phyloP scores from a whole-genome alignment of 352 stramenopile genomes.

The Phytophthora lateralis region DNA sequence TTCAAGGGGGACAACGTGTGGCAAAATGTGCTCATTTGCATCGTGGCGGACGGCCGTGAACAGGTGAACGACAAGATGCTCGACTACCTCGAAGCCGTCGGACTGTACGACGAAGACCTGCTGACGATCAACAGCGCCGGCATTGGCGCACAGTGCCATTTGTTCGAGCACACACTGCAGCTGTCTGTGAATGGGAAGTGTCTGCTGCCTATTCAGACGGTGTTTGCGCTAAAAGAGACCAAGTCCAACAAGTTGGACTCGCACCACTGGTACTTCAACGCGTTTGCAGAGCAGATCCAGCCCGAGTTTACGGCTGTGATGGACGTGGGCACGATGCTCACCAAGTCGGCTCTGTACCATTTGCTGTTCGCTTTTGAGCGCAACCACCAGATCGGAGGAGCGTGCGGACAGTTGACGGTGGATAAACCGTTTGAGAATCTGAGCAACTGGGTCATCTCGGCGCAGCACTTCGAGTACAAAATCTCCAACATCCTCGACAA shows the following conservation, averaged over 20 bases:
- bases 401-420: constrained; percentile 81
- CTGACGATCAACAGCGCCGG: constrained; percentile 87
- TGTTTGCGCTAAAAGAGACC: constrained; percentile 84
- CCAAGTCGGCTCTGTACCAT: constrained; percentile 79
- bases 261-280: constrained; percentile 88
- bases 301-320: constrained; percentile 85
- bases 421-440: constrained; percentile 85
- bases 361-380: constrained; percentile 79
- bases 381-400: constrained; percentile 82
- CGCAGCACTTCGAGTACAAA: constrained; percentile 92
- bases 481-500: constrained; percentile 91
- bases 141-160: constrained; percentile 79
- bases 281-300: constrained; percentile 83
- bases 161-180: constrained; percentile 88
- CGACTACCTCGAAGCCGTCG: constrained; percentile 74
- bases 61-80: constrained; percentile 82
- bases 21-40: constrained; percentile 83
- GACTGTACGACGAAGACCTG: constrained; percentile 85
- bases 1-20: constrained; percentile 78
- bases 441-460: constrained; percentile 88
- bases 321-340: constrained; percentile 87
- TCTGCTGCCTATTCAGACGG: constrained; percentile 72
- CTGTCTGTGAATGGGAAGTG: constrained; percentile 72
- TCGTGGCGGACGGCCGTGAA: constrained; percentile 80
- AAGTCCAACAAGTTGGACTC: constrained; percentile 87